A percentile compares a stretch with the other conserved stretches of the same genome.
phyloP scores from a whole-genome alignment of 805 yeast genomes.

The Suhomyces faveliae region DNA sequence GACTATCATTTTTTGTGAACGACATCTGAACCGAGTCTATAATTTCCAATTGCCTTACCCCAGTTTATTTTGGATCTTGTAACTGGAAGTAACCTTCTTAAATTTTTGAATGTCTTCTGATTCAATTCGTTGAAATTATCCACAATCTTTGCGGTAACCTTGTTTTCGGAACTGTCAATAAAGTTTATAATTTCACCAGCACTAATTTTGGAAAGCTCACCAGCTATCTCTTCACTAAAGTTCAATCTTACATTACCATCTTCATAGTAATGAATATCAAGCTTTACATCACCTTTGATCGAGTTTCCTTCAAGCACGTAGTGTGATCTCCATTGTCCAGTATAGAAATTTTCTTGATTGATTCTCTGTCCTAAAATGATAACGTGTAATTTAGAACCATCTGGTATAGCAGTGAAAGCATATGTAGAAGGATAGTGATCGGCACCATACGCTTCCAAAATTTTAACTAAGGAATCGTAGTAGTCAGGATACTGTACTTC shows the following conservation, averaged over 20 bases:
- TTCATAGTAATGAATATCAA: constrained; percentile 90
- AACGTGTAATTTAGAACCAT: constrained; percentile 37
- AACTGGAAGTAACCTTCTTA: constrained; percentile 89
- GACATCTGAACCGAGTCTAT: constrained; percentile 81
- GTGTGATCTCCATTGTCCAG: constrained; percentile 81
- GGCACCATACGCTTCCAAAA: constrained; percentile 50
- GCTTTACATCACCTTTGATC: constrained; percentile 53
- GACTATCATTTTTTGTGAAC: constrained; percentile 33
- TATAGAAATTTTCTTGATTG: constrained; percentile 78
- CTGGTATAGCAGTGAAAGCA: constrained; percentile 45
- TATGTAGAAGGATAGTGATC: constrained; percentile 65
- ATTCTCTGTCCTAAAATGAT: constrained; percentile 69
- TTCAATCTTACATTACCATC: constrained; percentile 91
- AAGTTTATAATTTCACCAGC: constrained; percentile 38
- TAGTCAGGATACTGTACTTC: constrained; percentile 24
- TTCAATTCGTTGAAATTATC: constrained; percentile 68
- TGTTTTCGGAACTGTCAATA: constrained; percentile 57
- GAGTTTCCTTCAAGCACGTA: constrained; percentile 44
- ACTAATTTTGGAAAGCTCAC: constrained; percentile 22
- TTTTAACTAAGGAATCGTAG: constrained; percentile 27
- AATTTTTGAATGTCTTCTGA: constrained; percentile 74
- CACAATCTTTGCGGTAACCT: constrained; percentile 58
- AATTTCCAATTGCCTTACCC: constrained; percentile 91
- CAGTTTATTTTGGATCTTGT: constrained; percentile 90
- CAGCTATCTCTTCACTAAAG: constrained; percentile 33